Evolutionary conservation across 2,329 filamentous ascomycete genomes (phyloP), one percentile per base, ranked within the genome.

Genomic region (Talaromyces sp.): DNA sequence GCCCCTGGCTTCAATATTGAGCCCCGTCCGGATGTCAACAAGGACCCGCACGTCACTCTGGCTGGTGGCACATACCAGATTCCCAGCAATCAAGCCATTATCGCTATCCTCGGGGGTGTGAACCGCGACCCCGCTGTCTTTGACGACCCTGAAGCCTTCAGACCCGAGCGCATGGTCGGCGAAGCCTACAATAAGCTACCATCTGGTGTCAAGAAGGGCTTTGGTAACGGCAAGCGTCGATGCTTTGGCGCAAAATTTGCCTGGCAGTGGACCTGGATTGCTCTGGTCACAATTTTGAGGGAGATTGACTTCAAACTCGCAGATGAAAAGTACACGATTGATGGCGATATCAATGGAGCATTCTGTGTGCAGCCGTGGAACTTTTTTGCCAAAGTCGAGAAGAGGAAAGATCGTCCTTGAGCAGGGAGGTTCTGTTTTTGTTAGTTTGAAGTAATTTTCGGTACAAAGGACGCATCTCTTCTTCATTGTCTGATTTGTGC

Each of bases 201-300:
- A 5, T 80, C 80, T 14, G 84, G 84, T 58, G 80, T 81, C 27
- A 89, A 85, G 84, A 89, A 89, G 62, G 69, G 89, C 4, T 93
- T 92, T 66, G 90, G 90, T 0, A 89, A 89, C 61, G 89, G 89
- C 2, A 80, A 83, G 62, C 78, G 90, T 54, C 84, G 78, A 1
- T 93, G 89, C 65, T 91, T 91, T 60, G 89, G 90, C 1, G 78
- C 86, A 7, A 79, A 82, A 0, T 92, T 91, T 71, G 88, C 89
- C 1, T 89, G 86, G 85, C 88, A 92, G 68, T 90, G 92, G 75
- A 81, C 83, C 1, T 70, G 89, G 10, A 74, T 90, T 6, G 80
- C 81, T 7, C 77, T 87, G 63, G 83, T 85, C 0, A 80, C 85
- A 64, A 72, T 91, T 7, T 75, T 92, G 59, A 87, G 89, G 66